phyloP scores from a whole-genome alignment of 257 asterid species.

The Phtheirospermum japonicum region DNA sequence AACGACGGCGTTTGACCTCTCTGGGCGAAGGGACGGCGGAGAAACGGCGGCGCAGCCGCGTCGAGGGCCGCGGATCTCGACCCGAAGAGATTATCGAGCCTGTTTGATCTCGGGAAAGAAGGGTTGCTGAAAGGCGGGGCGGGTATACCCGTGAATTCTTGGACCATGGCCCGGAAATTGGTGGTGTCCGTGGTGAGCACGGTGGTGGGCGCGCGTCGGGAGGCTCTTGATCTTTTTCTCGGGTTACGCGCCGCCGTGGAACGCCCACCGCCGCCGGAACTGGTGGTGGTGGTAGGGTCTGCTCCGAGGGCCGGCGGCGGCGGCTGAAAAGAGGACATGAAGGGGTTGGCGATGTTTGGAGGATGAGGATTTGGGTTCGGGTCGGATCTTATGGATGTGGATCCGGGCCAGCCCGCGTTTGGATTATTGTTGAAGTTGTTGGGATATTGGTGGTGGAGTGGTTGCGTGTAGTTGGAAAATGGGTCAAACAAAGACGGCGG shows the following conservation, averaged over 20 bases:
- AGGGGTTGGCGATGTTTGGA: conserved; percentile 20
- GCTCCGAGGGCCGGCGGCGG: not conserved
- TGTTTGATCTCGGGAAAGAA: conserved; percentile 33
- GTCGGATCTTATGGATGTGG: conserved; percentile 31
- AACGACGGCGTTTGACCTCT: conserved; percentile 30
- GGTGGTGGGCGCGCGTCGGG: conserved; percentile 90
- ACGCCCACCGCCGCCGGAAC: too few relatives aligned
- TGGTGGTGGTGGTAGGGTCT: not conserved
- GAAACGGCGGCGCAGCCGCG: conserved; percentile 34
- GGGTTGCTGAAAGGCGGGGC: conserved; percentile 58
- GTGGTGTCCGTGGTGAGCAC: conserved; percentile 74
- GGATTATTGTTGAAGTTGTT: conserved; percentile 31
- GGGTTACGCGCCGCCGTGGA: conserved; percentile 35
- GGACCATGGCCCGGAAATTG: conserved; percentile 95
- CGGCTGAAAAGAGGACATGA: conserved; percentile 15
- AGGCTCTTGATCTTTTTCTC: conserved; percentile 78
- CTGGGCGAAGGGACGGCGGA: conserved; percentile 54
- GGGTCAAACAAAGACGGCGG: conserved; percentile 42
- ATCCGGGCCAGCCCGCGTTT: conserved; percentile 37
- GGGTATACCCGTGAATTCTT: conserved; percentile 86
- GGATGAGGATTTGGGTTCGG: conserved; percentile 29
- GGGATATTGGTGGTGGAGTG: not conserved
- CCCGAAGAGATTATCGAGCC: conserved; percentile 48
- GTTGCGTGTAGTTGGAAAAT: conserved; percentile 36
- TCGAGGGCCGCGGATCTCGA: conserved; percentile 38